phyloP scores from a whole-genome alignment of 495 filamentous ascomycete species.

The Penicillium silybi region DNA sequence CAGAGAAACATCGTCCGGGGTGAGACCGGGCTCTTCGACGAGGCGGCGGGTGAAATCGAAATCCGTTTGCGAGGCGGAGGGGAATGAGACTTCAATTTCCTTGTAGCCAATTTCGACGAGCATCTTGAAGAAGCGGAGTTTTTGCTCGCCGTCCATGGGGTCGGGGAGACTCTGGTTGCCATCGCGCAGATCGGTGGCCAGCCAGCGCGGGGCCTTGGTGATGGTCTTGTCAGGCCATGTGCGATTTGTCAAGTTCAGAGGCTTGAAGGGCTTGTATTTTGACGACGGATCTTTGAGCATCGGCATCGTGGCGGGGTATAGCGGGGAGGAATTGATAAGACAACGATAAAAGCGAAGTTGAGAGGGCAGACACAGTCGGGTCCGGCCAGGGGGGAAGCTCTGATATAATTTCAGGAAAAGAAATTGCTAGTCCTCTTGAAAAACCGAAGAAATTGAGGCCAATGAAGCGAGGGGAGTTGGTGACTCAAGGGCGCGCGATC shows the following conservation, averaged over 20 bases:
- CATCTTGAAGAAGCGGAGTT: constrained; percentile 94
- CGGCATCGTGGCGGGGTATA: constrained; percentile 36
- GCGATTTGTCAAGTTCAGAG: constrained; percentile 75
- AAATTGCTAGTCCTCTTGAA: constrained; percentile 9
- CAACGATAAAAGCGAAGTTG: constrained; percentile 6
- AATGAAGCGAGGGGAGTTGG: constrained; percentile 22
- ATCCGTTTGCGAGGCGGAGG: constrained; percentile 88
- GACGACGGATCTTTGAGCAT: constrained; percentile 84
- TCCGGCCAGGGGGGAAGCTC: neutral
- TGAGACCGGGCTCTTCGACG: constrained; percentile 78
- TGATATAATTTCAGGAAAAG: neutral
- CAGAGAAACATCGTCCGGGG: constrained; percentile 92
- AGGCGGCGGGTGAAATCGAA: constrained; percentile 91
- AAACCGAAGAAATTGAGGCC: constrained; percentile 7
- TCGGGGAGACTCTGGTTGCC: constrained; percentile 86
- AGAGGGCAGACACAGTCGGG: constrained; percentile 4
- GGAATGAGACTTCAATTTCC: constrained; percentile 96
- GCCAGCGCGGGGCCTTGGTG: constrained; percentile 77
- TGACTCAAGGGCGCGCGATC: constrained; percentile 21
- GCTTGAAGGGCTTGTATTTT: constrained; percentile 81
- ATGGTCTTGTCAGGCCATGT: constrained; percentile 84
- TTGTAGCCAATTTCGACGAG: constrained; percentile 92
- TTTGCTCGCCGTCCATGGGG: constrained; percentile 92
- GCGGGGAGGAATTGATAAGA: constrained; percentile 24
- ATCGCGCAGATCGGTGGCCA: constrained; percentile 81